Base-by-base conservation (phyloP, 2,329 filamentous ascomycete species). In the Cladosporium sp. region DNA sequence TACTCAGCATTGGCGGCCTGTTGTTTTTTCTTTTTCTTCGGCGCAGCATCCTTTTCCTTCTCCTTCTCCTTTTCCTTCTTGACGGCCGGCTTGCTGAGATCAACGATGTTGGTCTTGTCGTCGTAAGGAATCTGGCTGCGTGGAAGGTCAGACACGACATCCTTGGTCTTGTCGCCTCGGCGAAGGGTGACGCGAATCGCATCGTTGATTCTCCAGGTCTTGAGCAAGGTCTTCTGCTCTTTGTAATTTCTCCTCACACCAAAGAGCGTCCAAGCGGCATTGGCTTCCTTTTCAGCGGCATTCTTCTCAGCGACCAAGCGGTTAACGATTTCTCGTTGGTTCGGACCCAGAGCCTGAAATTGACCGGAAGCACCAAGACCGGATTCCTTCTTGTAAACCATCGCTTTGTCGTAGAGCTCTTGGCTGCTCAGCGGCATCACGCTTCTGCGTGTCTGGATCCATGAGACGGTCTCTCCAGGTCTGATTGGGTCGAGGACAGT, bases 311-410 rank as follows among this genome's bases (percentile, higher is more conserved):
- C 65, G 10, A 68, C 36, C 36, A 70, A 26, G 18, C 64, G 66
- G 34, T 66, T 65, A 6, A 69, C 57, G 18, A 70, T 54, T 16
- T 51, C 57, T 28, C 65, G 69, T 63, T 69, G 69, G 21, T 60
- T 68, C 1, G 57, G 11, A 13, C 46, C 63, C 10, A 69, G 64
- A 8, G 58, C 34, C 23, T 26, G 30, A 30, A 63, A 67, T 13
- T 67, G 62, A 28, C 21, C 30, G 21, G 36, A 26, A 10, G 26
- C 3, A 18, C 26, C 10, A 18, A 36, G 26, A 11, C 62, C 51
- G 18, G 36, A 51, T 6, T 36, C 23, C 13, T 51, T 36, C 26
- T 58, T 28, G 23, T 64, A 16, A 7, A 21, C 54, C n/a, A 30
- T n/a, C 14, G 62, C 62, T 30, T 25, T 48, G 13, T 58, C 43